Conservation (phyloP, 768 basidiomycete genomes). For the Auriscalpium orientale region DNA sequence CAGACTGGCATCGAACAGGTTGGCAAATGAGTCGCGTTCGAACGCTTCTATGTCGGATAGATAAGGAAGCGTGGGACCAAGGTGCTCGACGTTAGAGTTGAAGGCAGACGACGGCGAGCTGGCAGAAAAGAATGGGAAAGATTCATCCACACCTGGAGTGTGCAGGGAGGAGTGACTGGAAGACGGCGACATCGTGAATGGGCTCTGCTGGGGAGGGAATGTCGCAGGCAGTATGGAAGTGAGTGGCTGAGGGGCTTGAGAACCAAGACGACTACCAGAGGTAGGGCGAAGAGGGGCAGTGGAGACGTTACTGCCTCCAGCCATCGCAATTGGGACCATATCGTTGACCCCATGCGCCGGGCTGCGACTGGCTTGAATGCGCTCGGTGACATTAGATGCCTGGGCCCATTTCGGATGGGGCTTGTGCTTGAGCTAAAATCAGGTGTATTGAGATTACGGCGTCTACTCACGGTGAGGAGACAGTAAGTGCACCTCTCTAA, state of each 20-base stretch:
- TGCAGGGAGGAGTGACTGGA: not conserved
- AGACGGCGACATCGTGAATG: not conserved
- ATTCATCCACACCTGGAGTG: not conserved
- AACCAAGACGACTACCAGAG: too few relatives aligned
- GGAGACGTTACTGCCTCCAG: too few relatives aligned
- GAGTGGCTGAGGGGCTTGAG: too few relatives aligned
- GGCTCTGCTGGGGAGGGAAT: not conserved
- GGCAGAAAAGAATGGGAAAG: not conserved
- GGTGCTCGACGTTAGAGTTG: not conserved
- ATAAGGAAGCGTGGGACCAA: not conserved
- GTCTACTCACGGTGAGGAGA: not conserved
- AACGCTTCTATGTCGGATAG: not conserved
- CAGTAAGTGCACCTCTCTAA: slow-evolving; percentile 53
- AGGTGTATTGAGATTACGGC: not conserved
- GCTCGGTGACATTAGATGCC: not conserved
- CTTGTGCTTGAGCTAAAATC: slow-evolving; percentile 56
- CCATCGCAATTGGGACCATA: too few relatives aligned
- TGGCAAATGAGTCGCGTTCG: not conserved
- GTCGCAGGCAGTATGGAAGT: not conserved
- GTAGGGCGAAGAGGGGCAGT: too few relatives aligned
- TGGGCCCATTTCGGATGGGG: slow-evolving; percentile 58
- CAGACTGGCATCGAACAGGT: not conserved
- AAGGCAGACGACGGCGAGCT: not conserved
- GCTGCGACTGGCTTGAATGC: too few relatives aligned
- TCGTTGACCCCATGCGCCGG: too few relatives aligned